Evolutionary conservation across 202 grass and related monocot genomes (phyloP), one percentile per base, ranked within the genome.

Genomic region (Brachypodium distachyon): DNA sequence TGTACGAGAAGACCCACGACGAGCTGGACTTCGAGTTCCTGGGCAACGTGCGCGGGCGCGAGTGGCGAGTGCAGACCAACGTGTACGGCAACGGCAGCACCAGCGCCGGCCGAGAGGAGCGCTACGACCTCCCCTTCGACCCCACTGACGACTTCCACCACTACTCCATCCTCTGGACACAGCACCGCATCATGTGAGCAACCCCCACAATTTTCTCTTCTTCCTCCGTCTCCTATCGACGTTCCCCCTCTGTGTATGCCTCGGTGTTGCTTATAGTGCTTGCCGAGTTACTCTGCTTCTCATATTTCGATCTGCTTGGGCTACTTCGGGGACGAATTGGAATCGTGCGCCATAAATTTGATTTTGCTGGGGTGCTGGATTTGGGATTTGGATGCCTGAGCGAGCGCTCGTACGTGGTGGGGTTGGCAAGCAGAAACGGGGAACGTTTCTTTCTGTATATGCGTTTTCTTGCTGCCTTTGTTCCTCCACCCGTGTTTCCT

Each of bases 81-180:
- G 90, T 97, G 12, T 97, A 97, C 87, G 94, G 94, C 52, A 97
- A 97, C 75, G 94, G 94, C 53, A 97, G 94, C 86, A 97, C 91
- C 72, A 5, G 74, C 36, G 71, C 78, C 68, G 91, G 94, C 44
- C 42, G 91, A 70, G 94, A 97, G 84, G 94, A 97, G 86, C 87
- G 94, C 47, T 97, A 94, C 76, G 91, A 97, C 58, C 81, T 97
- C 43, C 92, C 86, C 17, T 97, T 97, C 78, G 94, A 97, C 18
- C 94, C 94, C 75, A 92, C 91, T 3, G 94, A 92, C 1, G 94
- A 77, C 55, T 90, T 94, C 79, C 94, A 97, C 72, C 91, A 88
- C 26, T 97, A 97, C 82, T 97, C 94, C 44, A 94, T 97, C 79
- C 84, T 94, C 42, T 97, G 94, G 94, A 92, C 84, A n/a, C 60